Conservation (phyloP, 2,329 filamentous ascomycete genomes). For the Corniculantispora saksenae region DNA sequence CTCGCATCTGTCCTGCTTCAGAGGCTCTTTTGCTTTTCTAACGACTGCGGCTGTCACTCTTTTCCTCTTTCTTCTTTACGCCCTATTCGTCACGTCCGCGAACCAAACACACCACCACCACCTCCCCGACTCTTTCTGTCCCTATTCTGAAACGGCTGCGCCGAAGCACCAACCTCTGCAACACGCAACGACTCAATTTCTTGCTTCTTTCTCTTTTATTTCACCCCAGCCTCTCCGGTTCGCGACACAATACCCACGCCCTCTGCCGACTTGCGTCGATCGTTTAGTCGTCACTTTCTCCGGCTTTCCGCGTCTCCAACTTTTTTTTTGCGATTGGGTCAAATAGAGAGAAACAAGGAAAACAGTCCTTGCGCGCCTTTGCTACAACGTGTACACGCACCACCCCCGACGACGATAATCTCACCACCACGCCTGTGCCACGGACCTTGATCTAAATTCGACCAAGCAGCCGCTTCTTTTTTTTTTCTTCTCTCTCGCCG, state of each 20-base stretch:
- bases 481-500: not conserved
- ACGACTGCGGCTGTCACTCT: constrained; percentile 7
- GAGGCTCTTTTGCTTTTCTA: not conserved
- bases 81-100: not conserved
- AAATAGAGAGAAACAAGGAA: not conserved
- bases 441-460: not conserved
- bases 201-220: not conserved
- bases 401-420: not conserved
- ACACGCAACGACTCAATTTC: not conserved
- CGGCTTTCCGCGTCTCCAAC: constrained; percentile 8
- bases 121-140: constrained; percentile 4
- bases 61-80: constrained; percentile 6
- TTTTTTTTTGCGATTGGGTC: constrained; percentile 8
- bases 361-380: too few species aligned
- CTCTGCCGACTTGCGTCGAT: constrained; percentile 14
- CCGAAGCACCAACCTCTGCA: constrained; percentile 2
- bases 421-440: not conserved
- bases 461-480: not conserved
- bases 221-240: not conserved
- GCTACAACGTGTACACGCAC: too few species aligned
- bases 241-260: constrained; percentile 4
- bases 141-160: constrained; percentile 20
- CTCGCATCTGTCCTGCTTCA: not conserved
- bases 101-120: too few species aligned
- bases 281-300: constrained; percentile 13